Percentiles rank a stretch among this genome's conserved stretches.
phyloP scores from a whole-genome alignment of 2,329 filamentous ascomycete genomes.

The Xylariales sp. region DNA sequence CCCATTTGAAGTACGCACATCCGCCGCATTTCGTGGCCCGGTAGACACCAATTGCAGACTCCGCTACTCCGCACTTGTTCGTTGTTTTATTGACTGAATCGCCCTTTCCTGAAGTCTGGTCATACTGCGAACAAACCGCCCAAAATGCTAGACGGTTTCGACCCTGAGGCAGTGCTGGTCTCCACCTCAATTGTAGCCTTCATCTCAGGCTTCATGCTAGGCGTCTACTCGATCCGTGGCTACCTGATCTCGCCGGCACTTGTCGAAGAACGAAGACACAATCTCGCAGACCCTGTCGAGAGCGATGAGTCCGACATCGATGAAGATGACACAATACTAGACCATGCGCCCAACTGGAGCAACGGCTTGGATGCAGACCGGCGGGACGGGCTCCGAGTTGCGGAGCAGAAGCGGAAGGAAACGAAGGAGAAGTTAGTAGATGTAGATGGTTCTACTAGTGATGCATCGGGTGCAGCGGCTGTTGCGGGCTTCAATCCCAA shows the following conservation, averaged over 20 bases:
- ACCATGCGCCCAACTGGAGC: slow-evolving; percentile 64
- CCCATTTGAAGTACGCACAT: too few relatives aligned
- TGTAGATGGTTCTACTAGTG: too few relatives aligned
- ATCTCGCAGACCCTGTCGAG: slow-evolving; percentile 57
- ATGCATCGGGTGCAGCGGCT: slow-evolving; percentile 29
- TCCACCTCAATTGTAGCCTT: slow-evolving; percentile 71
- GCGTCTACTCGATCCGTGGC: slow-evolving; percentile 63
- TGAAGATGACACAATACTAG: slow-evolving; percentile 53
- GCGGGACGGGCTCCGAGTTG: slow-evolving; percentile 47
- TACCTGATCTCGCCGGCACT: slow-evolving; percentile 55
- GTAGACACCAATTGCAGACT: too few relatives aligned
- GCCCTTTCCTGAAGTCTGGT: too few relatives aligned
- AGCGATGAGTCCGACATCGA: slow-evolving; percentile 66
- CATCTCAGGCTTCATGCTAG: slow-evolving; percentile 75
- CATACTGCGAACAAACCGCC: too few relatives aligned
- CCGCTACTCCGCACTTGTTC: too few relatives aligned
- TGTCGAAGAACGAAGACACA: slow-evolving; percentile 50
- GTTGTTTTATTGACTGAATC: too few relatives aligned
- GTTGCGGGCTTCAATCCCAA: slow-evolving; percentile 27
- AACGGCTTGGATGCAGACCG: slow-evolving; percentile 57
- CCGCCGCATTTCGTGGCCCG: too few relatives aligned
- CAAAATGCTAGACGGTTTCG: too few relatives aligned
- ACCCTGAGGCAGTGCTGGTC: slow-evolving; percentile 64
- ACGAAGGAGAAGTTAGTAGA: slow-evolving; percentile 16
- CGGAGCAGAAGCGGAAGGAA: slow-evolving; percentile 12